Percentiles rank a stretch among this genome's conserved stretches.
phyloP scores from a whole-genome alignment of 1,139 yeast species.

The Geotrichum restrictum region DNA sequence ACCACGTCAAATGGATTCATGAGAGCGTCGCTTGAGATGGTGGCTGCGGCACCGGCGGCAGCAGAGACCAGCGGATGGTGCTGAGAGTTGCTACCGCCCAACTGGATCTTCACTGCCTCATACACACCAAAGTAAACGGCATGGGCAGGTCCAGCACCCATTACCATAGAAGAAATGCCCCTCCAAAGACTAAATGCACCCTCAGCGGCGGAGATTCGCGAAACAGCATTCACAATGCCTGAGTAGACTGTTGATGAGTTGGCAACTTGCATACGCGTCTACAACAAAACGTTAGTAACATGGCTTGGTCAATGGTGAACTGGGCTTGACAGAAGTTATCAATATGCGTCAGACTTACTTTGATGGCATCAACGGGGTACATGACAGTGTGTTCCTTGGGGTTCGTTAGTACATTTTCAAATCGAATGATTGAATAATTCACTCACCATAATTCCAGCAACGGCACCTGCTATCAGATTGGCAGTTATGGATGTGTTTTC shows the following conservation, averaged over 20 bases:
- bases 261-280: slow-evolving; percentile 87
- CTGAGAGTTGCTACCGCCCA: slow-evolving; percentile 44
- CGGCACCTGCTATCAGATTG: slow-evolving; percentile 91
- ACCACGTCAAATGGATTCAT: slow-evolving; percentile 98
- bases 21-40: slow-evolving; percentile 86
- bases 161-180: slow-evolving; percentile 86
- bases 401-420: background rate
- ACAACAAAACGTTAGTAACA: background rate
- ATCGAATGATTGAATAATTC: background rate
- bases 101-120: slow-evolving; percentile 70
- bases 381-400: slow-evolving; percentile 78
- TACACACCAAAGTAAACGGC: slow-evolving; percentile 96
- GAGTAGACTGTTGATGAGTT: slow-evolving; percentile 41
- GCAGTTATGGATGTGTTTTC: slow-evolving; percentile 78
- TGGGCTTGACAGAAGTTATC: too few species aligned
- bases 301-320: too few species aligned
- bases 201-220: slow-evolving; percentile 78
- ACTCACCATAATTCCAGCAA: slow-evolving; percentile 76
- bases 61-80: slow-evolving; percentile 82
- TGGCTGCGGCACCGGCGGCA: slow-evolving; percentile 89
- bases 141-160: slow-evolving; percentile 99
- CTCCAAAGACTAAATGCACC: slow-evolving; percentile 90
- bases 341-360: too few species aligned
- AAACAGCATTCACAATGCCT: slow-evolving; percentile 57
- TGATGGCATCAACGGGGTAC: slow-evolving; percentile 94